phyloP scores from a whole-genome alignment of 2,329 filamentous ascomycete species.

The Diaporthe humulicola region DNA sequence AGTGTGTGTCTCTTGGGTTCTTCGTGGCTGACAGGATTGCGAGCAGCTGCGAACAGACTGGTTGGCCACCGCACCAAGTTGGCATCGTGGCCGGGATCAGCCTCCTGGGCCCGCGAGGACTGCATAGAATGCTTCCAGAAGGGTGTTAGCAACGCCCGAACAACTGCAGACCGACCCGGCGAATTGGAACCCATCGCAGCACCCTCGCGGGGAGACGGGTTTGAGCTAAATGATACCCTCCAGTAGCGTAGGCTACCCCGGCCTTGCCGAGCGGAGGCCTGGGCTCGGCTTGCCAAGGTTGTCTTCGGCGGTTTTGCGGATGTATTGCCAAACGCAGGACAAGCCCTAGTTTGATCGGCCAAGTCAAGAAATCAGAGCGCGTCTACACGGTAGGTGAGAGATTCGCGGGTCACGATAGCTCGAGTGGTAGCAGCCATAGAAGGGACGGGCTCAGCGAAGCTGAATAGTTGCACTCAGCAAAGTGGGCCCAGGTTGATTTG shows the following conservation, averaged over 20 bases:
- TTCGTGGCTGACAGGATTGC: background rate
- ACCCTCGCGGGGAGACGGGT: constrained; percentile 4
- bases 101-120: background rate
- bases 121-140: constrained; percentile 25
- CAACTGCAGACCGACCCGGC: constrained; percentile 21
- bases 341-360: constrained; percentile 8
- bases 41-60: background rate
- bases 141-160: constrained; percentile 9
- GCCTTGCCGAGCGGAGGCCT: constrained; percentile 10
- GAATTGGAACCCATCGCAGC: constrained; percentile 19
- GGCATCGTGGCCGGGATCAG: background rate
- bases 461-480: background rate
- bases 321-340: constrained; percentile 24
- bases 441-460: background rate
- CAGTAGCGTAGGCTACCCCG: background rate
- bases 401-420: background rate
- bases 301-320: constrained; percentile 24
- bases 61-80: background rate
- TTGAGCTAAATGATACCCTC: background rate
- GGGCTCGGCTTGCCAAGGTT: constrained; percentile 21
- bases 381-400: background rate
- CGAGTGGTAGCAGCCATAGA: background rate
- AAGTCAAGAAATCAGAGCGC: background rate
- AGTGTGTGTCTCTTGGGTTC: background rate
- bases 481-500: background rate